Evolutionary conservation across 108 stramenopile species (phyloP).

Genomic region (Conticribra weissflogii): DNA sequence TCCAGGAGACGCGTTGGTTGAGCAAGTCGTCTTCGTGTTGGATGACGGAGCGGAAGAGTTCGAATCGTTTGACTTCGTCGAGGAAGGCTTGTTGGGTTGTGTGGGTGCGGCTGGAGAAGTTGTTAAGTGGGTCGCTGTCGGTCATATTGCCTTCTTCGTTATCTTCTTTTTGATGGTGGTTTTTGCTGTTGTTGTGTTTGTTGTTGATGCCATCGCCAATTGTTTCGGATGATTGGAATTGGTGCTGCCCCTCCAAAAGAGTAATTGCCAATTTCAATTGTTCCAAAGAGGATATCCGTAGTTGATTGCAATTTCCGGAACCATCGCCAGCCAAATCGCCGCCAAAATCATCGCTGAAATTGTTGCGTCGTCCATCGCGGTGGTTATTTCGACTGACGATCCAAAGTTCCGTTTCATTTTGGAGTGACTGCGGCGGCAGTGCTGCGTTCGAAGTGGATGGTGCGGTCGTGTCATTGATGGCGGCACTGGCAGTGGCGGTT

Average conservation of each 20-base stretch:
- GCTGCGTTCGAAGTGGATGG: too few species aligned
- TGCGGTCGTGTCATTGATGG: too few species aligned
- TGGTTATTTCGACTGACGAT: too few species aligned
- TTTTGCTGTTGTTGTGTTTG: not conserved
- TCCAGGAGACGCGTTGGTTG: conserved; percentile 60
- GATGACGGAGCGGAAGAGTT: conserved; percentile 49
- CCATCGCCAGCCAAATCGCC: not conserved
- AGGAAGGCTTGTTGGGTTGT: not conserved
- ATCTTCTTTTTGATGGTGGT: not conserved
- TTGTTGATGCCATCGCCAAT: not conserved
- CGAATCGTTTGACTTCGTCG: conserved; percentile 51
- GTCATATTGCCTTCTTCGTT: not conserved
- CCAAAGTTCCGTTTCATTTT: too few species aligned
- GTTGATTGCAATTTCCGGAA: not conserved
- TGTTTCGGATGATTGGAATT: not conserved
- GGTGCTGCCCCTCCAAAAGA: conserved; percentile 1
- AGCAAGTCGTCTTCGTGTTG: conserved; percentile 58
- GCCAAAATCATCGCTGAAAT: too few species aligned
- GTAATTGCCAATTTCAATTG: conserved; percentile 16
- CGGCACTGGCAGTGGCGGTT: too few species aligned
- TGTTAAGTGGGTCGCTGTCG: not conserved
- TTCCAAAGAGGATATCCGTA: conserved; percentile 7
- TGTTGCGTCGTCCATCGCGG: too few species aligned
- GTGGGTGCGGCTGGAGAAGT: not conserved
- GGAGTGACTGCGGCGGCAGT: too few species aligned